Evolutionary conservation across 495 filamentous ascomycete genomes (phyloP), one percentile per base, ranked within the genome.

Genomic region (Trichoderma orchidacearum): DNA sequence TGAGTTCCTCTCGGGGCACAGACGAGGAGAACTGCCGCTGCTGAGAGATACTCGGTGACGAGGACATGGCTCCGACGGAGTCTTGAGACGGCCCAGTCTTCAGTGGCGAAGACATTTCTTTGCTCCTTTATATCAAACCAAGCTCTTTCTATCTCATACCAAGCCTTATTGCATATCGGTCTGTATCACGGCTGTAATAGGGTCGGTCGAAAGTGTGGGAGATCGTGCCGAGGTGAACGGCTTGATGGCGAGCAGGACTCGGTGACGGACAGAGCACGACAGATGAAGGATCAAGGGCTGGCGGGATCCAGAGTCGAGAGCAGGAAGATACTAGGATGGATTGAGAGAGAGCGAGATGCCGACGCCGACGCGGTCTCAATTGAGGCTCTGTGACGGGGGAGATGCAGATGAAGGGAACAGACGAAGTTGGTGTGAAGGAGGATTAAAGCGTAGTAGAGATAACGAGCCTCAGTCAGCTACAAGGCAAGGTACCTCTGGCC

Each of bases 1-100:
- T 89, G 5, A 84, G 84, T 50, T 81, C 76, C 35, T 81, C 81
- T 69, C 87, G 76, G 56, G 72, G 73, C 13, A 75, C 67, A n/a
- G 79, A 75, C 30, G 67, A 67, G 25, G 63, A 67, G 30, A 68
- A 71, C 5, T 64, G 66, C 0, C 71, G 70, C 51, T 70, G 65
- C 56, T 72, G 70, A 52, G 64, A 58, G 2, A 76, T 79, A 51
- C 71, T 66, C 6, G 76, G 74, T 27, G 79, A 76, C 11, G 72
- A 72, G 5, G 72, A 66, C 36, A 75, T 58, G 17, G 73, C 71
- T n/a, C n/a, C n/a, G 23, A 69, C 66, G 56, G 67, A 68, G 52
- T 67, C 59, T 52, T 68, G 67, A 32, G 58, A 45, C 30, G 59
- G 72, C 31, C 72, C 70, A 29, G 65, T 65, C 36, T 66, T 60